Evolutionary conservation across 2,329 filamentous ascomycete species (phyloP).

Genomic region (Massarina eburnea): DNA sequence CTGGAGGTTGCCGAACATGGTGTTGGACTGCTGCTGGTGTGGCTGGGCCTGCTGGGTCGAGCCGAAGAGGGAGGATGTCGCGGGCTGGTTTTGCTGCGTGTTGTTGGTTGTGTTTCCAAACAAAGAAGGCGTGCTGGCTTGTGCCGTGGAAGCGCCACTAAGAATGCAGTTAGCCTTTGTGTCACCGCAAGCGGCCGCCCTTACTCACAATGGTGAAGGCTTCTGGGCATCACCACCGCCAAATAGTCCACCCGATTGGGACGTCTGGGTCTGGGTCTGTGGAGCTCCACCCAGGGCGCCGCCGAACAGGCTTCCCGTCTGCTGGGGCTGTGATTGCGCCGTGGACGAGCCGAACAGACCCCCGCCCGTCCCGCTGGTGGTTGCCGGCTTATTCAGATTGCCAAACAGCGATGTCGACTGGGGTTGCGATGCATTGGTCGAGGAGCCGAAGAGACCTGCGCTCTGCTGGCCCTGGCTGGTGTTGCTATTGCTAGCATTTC

Average conservation of each 20-base stretch:
- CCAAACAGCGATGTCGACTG: slow-evolving; percentile 41
- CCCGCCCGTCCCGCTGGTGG: slow-evolving; percentile 19
- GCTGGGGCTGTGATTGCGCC: slow-evolving; percentile 28
- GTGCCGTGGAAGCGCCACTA: slow-evolving; percentile 36
- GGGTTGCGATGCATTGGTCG: slow-evolving; percentile 24
- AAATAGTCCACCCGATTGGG: slow-evolving; percentile 39
- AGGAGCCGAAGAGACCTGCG: slow-evolving; percentile 31
- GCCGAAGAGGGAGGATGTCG: slow-evolving; percentile 17
- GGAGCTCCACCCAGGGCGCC: slow-evolving; percentile 32
- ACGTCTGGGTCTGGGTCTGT: slow-evolving; percentile 22
- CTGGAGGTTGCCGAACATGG: slow-evolving; percentile 37
- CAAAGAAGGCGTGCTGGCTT: slow-evolving; percentile 32
- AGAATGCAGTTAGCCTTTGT: slow-evolving; percentile 30
- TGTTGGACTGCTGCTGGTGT: slow-evolving; percentile 28
- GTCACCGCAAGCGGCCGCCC: slow-evolving; percentile 7
- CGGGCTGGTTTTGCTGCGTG: slow-evolving; percentile 32
- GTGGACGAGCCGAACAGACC: slow-evolving; percentile 41
- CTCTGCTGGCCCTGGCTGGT: slow-evolving; percentile 29
- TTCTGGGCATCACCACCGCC: slow-evolving; percentile 28
- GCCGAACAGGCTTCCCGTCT: slow-evolving; percentile 36
- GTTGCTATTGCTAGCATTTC: slow-evolving; percentile 35
- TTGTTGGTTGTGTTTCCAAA: slow-evolving; percentile 33
- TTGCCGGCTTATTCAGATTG: slow-evolving; percentile 36
- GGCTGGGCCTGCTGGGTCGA: slow-evolving; percentile 15
- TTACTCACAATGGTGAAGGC: slow-evolving; percentile 43